Evolutionary conservation across 2,329 filamentous ascomycete species (phyloP), one percentile per base, ranked within the genome.

Genomic region (Spiromastix sp.): DNA sequence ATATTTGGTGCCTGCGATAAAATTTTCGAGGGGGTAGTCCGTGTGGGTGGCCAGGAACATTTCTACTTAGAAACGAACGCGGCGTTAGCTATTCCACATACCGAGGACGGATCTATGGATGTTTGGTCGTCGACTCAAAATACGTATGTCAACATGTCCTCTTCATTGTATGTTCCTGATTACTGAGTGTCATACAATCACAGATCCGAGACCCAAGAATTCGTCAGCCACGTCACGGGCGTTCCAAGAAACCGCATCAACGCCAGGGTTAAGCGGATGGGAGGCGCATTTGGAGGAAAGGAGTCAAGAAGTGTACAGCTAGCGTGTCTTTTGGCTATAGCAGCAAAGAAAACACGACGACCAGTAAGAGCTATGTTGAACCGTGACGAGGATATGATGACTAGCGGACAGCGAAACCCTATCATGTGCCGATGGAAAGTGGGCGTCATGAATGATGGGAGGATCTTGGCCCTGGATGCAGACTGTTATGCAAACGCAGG

Each of bases 41-140:
- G 85, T 34, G 89, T 93, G 72, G 85, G 85, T 17, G 82, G 85
- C 0, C 85, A 93, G 50, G 85, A 93, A 56, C 86, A 94, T 52
- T 93, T 94, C 52, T 94, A 94, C 47, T 71, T 94, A 1, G 86
- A 93, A 59, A 93, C 86, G 0, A 79, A 93, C 45, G 85, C 84
- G 1, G 81, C 78, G 35, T 54, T 93, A 3, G 83, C 74, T 1
- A 72, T 93, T 12, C 86, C 86, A 0, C 89, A 89, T 54, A 73
- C 73, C 0, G 86, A 93, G 56, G 82, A 91, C 55, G 85, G 85
- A 0, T 83, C 86, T 54, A 85, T 93, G 71, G 85, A 93, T 47
- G 76, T 93, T 11, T 93, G 78, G 61, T 74, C 80, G 29, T 84
- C 82, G 44, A 91, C 85, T 0, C 85, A 93, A 55, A 93, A 93